Evolutionary conservation across 192 early-diverging fungal genomes (phyloP), one percentile per base, ranked within the genome.

Genomic region (Coemansia sp.): DNA sequence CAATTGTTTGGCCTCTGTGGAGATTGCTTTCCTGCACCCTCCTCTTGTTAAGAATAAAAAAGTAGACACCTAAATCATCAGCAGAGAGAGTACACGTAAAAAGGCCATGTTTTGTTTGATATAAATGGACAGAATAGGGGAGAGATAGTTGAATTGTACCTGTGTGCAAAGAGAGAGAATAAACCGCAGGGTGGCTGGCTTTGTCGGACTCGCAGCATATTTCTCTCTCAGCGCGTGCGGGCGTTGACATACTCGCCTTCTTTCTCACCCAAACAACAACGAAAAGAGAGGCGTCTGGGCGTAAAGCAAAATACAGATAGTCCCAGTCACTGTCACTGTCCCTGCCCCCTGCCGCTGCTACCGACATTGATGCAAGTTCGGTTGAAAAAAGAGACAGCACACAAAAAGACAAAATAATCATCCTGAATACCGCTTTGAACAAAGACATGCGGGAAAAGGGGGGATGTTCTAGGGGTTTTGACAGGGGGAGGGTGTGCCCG

Each of bases 131-230:
- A 20, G 28, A 17, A 33, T 13, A 31, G 11, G 15, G 28, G 10
- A 22, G 19, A 25, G 28, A 52, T 13, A 33, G 23, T 6, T 25
- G 23, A 54, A 30, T 54, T 54, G 52, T 33, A 54, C 29, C 30
- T 17, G 30, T 30, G 52, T 33, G 14, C 27, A 14, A 31, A 2
- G 6, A 4, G n/a, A 15, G 50, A 27, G 33, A 28, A 31, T 2
- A 31, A 54, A 30, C 29, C 33, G 52, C 52, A 54, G 52, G 52
- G 52, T 54, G 52, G 52, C 52, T 54, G 52, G 52, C 52, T 54
- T 54, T 54, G 52, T 33, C 23, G 52, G 15, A 11, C n/a, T 13
- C 33, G 19, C n/a, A n/a, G n/a, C 30, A 11, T 47, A 6, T 22
- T 25, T 47, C 44, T 23, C 22, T 31, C 30, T 54, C 6, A 14